These are phyloP conservation scores for Candida insectorum DNA, from an alignment of 805 yeast genomes.

Conservation along the genomic window DNA sequence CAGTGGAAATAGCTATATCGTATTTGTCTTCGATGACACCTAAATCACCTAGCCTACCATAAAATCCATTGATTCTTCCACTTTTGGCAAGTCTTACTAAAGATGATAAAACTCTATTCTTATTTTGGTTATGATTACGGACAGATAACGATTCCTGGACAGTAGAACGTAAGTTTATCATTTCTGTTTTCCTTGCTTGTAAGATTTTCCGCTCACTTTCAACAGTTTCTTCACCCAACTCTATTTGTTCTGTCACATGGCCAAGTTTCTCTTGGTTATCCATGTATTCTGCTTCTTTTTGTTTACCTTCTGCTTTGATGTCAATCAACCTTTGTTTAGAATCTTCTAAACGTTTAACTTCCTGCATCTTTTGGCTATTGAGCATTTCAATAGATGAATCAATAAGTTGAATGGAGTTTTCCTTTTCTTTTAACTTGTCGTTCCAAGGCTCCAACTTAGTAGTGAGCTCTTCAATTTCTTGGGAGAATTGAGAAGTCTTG, in stretches of 20 bases:
- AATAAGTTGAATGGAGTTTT: constrained; percentile 61
- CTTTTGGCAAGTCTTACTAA: constrained; percentile 66
- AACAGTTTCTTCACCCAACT: constrained; percentile 57
- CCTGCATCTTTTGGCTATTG: constrained; percentile 35
- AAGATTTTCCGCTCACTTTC: constrained; percentile 45
- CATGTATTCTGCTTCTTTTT: constrained; percentile 44
- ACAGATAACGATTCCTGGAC: constrained; percentile 65
- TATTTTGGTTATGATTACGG: constrained; percentile 57
- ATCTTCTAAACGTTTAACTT: constrained; percentile 40
- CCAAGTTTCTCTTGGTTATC: constrained; percentile 47
- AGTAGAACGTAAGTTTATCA: constrained; percentile 55
- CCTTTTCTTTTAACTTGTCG: constrained; percentile 58
- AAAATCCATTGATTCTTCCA: constrained; percentile 81
- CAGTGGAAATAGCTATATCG: constrained; percentile 93
- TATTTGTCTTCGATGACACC: constrained; percentile 87
- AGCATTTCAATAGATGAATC: constrained; percentile 63
- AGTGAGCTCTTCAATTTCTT: constrained; percentile 61
- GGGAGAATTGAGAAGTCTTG: constrained; percentile 68
- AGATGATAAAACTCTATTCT: constrained; percentile 68
- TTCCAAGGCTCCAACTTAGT: constrained; percentile 80
- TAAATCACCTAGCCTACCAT: constrained; percentile 88
- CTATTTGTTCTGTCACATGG: constrained; percentile 52
- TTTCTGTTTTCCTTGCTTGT: constrained; percentile 50
- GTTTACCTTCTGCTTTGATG: constrained; percentile 46
- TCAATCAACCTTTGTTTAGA: constrained; percentile 43